Percentiles rank a stretch among this genome's conserved stretches.
phyloP scores from a whole-genome alignment of 345 rosid genomes.

The Gossypium rotundifolium region DNA sequence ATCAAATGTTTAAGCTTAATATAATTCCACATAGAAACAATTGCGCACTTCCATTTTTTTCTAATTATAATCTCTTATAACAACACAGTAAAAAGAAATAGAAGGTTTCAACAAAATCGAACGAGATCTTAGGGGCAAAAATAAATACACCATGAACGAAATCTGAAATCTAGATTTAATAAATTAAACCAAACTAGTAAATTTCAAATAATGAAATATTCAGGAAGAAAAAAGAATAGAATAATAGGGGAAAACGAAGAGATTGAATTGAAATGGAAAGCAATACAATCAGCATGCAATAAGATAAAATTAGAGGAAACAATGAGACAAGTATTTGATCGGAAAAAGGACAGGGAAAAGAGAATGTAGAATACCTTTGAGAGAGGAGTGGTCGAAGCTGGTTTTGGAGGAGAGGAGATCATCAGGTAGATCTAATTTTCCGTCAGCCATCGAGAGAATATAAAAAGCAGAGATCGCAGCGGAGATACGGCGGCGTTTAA shows the following conservation, averaged over 20 bases:
- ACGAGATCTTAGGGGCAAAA: background rate
- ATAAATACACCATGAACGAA: background rate
- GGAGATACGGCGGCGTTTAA: background rate
- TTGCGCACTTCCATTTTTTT: background rate
- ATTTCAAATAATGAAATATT: background rate
- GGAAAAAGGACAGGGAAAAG: background rate
- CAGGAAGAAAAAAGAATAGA: background rate
- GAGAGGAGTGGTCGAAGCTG: constrained; percentile 11
- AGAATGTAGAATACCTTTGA: constrained; percentile 16
- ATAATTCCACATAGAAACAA: background rate
- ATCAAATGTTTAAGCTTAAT: background rate
- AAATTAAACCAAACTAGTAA: background rate
- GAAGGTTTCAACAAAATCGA: background rate
- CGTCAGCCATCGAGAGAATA: constrained; percentile 20
- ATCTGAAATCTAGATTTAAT: background rate
- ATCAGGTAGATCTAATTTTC: constrained; percentile 23
- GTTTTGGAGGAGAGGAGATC: constrained; percentile 21
- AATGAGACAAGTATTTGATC: background rate
- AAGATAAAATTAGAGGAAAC: background rate
- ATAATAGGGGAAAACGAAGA: background rate
- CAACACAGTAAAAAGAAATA: background rate
- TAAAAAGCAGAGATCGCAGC: constrained; percentile 2
- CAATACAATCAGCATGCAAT: background rate
- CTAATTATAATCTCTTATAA: background rate
- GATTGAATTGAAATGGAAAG: background rate